Evolutionary conservation across 305 asterid species (phyloP), one percentile per base, ranked within the genome.

Genomic region (Solanum chacoense): DNA sequence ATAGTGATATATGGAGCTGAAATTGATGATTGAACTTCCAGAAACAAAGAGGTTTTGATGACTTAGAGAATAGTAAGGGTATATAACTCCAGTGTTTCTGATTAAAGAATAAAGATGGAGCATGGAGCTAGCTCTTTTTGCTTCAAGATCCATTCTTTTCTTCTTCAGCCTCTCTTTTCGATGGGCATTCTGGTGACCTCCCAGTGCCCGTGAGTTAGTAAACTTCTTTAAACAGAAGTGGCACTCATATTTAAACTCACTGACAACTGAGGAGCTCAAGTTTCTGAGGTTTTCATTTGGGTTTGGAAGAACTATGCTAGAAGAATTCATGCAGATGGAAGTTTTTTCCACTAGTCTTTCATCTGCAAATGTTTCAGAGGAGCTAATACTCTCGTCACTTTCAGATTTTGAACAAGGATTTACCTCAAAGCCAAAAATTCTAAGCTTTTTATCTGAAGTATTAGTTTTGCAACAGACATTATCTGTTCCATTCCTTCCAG

Each of bases 161-260:
- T 77, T 89, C 80, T 50, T 89, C 75, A 45, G 40, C 79, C 91
- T 89, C 88, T 89, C 91, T 26, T 73, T 89, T 73, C 86, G 26
- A 76, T 87, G 89, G 71, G 91, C 86, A 81, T 87, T 87, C 72
- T 87, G 89, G 28, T 87, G 91, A 71, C 91, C 88, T 72, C 91
- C 89, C 35, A 87, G 42, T 35, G 89, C 88, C 36, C 37, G 79
- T 32, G 86, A 75, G 37, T 37, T 85, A 14, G 59, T 29, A 71
- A 76, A 85, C 67, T 75, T 69, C 80, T 63, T 89, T 9, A 73
- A 55, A 63, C 91, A 89, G 16, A 89, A 89, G 65, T 37, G 72
- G 63, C 91, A 89, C 36, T 67, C 45, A 22, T 83, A 81, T 87
- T 77, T 74, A 40, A 83, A 13, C 42, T 50, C 73, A 35, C 10